Evolutionary conservation across 2,329 filamentous ascomycete genomes (phyloP).

Genomic region (Fusarium xylarioides): DNA sequence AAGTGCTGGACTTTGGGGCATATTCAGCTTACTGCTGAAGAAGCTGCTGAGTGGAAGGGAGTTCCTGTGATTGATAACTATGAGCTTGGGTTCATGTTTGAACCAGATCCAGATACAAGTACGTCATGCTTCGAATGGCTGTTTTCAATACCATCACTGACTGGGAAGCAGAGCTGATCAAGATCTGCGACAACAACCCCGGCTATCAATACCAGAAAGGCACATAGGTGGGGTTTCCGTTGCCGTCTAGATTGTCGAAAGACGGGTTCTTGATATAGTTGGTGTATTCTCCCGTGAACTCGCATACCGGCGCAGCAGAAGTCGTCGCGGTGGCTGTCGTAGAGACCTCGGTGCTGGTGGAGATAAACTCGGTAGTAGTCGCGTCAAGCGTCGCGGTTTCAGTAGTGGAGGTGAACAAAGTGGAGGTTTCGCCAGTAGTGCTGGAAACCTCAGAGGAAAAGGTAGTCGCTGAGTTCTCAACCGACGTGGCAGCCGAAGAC

Average conservation of each 20-base stretch:
- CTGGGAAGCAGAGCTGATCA: neutral
- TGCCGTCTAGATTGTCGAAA: neutral
- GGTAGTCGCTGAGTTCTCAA: constrained; percentile 11
- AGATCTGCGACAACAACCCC: constrained; percentile 6
- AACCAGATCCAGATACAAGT: constrained; percentile 4
- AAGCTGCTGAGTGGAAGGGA: neutral
- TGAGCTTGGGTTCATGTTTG: constrained; percentile 17
- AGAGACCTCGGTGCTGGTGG: neutral
- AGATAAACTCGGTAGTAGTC: neutral
- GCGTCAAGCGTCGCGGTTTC: neutral
- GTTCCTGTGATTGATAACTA: neutral
- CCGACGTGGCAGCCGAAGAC: neutral
- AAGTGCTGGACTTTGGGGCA: constrained; percentile 5
- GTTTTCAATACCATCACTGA: fast-evolving
- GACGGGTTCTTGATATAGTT: neutral
- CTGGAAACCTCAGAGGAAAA: constrained; percentile 30
- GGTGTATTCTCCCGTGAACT: neutral
- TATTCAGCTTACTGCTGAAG: neutral
- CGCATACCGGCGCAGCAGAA: neutral
- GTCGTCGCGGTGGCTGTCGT: neutral
- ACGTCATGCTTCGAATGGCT: fast-evolving
- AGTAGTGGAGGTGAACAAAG: neutral
- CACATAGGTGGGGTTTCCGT: neutral
- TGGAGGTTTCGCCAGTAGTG: neutral
- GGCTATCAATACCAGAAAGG: neutral